These are phyloP conservation scores for Lachnellula hyalina DNA, from an alignment of 2,329 filamentous ascomycete species.

Conservation along the genomic window DNA sequence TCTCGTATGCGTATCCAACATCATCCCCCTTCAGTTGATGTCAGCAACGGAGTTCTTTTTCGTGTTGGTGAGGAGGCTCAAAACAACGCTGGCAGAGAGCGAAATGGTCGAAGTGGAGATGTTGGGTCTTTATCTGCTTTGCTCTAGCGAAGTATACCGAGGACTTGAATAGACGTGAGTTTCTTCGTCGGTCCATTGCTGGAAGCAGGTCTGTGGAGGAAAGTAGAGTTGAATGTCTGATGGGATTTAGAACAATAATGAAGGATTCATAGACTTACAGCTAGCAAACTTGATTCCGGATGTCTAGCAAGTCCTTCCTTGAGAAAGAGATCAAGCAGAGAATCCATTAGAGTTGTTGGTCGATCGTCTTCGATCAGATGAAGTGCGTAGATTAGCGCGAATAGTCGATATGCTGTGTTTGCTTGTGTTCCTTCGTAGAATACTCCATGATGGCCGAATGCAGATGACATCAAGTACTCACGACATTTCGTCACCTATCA, in stretches of 20 bases:
- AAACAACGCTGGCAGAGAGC: neutral
- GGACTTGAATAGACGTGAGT: neutral
- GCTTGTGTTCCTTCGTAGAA: no score
- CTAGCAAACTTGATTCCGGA: no score
- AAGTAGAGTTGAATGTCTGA: neutral
- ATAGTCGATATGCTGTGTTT: no score
- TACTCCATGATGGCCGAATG: no score
- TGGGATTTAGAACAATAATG: neutral
- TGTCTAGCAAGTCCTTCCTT: no score
- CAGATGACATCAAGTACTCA: no score
- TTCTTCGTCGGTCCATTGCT: neutral
- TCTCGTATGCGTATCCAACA: no score
- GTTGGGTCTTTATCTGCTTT: neutral
- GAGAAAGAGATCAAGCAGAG: no score
- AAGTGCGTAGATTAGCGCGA: no score
- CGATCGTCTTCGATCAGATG: no score
- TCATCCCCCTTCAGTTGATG: neutral
- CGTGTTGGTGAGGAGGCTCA: neutral
- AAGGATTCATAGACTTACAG: no score
- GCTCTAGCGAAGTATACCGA: neutral
- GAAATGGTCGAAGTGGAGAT: neutral
- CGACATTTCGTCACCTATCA: conserved; percentile 27
- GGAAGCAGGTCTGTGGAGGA: neutral
- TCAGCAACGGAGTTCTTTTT: neutral
- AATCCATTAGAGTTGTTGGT: no score